phyloP scores from a whole-genome alignment of 441 rosid species.

The Biscutella laevigata region DNA sequence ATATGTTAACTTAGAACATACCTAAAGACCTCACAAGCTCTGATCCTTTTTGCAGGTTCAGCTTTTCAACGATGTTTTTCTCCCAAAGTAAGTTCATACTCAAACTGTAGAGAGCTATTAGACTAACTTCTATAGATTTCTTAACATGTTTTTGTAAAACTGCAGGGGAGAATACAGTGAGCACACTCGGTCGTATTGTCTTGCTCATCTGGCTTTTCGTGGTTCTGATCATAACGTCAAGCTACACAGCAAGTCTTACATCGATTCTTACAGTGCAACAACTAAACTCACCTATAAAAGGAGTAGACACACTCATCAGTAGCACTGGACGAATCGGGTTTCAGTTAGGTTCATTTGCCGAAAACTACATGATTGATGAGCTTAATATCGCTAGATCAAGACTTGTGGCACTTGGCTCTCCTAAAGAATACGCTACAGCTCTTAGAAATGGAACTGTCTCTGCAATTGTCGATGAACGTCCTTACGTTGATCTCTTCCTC shows the following conservation, averaged over 20 bases:
- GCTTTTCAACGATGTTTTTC: conserved; percentile 89
- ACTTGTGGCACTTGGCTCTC: conserved; percentile 75
- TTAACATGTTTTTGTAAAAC: too few species aligned
- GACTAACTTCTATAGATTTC: too few species aligned
- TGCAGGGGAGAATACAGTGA: conserved; percentile 84
- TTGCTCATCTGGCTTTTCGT: conserved; percentile 89
- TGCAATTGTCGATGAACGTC: conserved; percentile 72
- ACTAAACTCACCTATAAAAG: conserved; percentile 76
- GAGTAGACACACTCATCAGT: conserved; percentile 65
- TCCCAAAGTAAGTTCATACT: conserved; percentile 64
- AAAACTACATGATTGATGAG: conserved; percentile 60
- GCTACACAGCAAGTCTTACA: conserved; percentile 96
- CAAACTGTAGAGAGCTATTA: too few species aligned
- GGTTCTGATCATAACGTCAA: conserved; percentile 75
- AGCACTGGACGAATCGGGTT: conserved; percentile 52
- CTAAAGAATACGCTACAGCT: conserved; percentile 62
- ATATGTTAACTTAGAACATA: not conserved
- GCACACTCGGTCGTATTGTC: conserved; percentile 73
- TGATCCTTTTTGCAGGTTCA: conserved; percentile 55
- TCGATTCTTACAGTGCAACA: conserved; percentile 88
- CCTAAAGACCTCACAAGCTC: conserved; percentile 1
- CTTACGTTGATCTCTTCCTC: conserved; percentile 78
- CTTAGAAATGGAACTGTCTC: conserved; percentile 60
- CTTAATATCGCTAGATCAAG: conserved; percentile 57
- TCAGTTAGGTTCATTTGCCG: conserved; percentile 75